Conservation (phyloP, 257 asterid genomes). For the Cynanchum wilfordii region DNA sequence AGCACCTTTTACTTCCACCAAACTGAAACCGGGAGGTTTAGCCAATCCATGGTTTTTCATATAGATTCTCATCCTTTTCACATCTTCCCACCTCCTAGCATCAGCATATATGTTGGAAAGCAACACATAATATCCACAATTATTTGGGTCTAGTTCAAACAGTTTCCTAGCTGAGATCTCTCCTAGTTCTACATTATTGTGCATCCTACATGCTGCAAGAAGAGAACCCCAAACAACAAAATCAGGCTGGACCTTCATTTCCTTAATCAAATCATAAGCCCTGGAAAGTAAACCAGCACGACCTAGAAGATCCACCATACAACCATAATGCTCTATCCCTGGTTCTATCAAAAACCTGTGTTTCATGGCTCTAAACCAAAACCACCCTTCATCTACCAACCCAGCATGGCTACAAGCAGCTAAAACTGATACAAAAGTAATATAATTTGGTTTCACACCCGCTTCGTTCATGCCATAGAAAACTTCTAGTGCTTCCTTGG, state of each 20-base stretch:
- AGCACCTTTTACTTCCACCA: slow-evolving; percentile 67
- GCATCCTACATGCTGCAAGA: slow-evolving; percentile 73
- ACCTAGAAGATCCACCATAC: slow-evolving; percentile 94
- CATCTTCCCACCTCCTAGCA: slow-evolving; percentile 92
- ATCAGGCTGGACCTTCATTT: slow-evolving; percentile 75
- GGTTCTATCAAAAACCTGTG: slow-evolving; percentile 58
- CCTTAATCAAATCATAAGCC: slow-evolving; percentile 66
- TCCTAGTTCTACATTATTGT: slow-evolving; percentile 82
- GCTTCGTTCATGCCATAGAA: slow-evolving; percentile 59
- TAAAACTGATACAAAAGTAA: slow-evolving; percentile 75
- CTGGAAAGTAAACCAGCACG: slow-evolving; percentile 72
- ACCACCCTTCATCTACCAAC: slow-evolving; percentile 84
- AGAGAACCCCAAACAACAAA: slow-evolving; percentile 87
- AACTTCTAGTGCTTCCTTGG: slow-evolving; percentile 70
- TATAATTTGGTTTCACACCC: slow-evolving; percentile 68
- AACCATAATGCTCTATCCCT: slow-evolving; percentile 82
- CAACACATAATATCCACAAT: slow-evolving; percentile 74
- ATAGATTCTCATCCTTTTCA: slow-evolving; percentile 52
- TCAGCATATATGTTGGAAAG: slow-evolving; percentile 86
- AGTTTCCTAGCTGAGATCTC: slow-evolving; percentile 69
- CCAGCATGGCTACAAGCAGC: slow-evolving; percentile 98
- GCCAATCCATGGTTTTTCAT: slow-evolving; percentile 62
- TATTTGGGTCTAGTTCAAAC: slow-evolving; percentile 66
- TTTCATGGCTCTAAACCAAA: slow-evolving; percentile 82
- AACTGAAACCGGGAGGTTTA: slow-evolving; percentile 84